phyloP scores from a whole-genome alignment of 1,284 basidiomycete genomes.

The Earliella scabrosa region DNA sequence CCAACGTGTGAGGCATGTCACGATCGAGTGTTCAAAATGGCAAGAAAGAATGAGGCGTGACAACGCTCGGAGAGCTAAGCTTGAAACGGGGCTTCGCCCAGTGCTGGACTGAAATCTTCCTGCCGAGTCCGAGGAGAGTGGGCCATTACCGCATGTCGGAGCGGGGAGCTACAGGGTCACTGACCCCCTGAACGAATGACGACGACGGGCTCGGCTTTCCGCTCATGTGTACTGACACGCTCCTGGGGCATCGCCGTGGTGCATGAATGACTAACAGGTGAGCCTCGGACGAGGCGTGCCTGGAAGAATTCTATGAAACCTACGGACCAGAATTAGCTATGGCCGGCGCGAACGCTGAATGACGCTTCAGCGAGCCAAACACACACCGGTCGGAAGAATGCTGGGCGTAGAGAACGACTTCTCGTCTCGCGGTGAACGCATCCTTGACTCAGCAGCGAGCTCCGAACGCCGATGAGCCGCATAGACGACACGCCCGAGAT shows the following conservation, averaged over 20 bases:
- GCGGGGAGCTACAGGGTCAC: no score
- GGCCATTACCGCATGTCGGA: no score
- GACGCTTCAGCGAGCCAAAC: background rate
- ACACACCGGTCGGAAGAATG: background rate
- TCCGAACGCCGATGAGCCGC: background rate
- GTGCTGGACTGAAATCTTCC: no score
- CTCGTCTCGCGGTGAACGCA: background rate
- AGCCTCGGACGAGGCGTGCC: background rate
- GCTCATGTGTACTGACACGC: no score
- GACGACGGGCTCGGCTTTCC: no score
- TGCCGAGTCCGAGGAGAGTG: no score
- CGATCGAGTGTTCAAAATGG: background rate
- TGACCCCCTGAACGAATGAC: no score
- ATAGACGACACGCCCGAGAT: background rate
- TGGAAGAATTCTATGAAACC: slow-evolving; percentile 1
- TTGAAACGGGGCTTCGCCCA: background rate
- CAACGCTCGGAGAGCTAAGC: background rate
- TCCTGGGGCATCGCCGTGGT: no score
- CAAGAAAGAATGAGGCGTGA: slow-evolving; percentile 4
- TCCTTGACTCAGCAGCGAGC: background rate
- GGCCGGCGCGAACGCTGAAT: background rate
- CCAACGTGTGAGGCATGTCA: background rate
- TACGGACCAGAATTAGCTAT: background rate
- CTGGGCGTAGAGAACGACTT: background rate
- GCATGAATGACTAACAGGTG: no score